Conservation (phyloP, 129 eudicot genomes). For the Pittosporum tobira region DNA sequence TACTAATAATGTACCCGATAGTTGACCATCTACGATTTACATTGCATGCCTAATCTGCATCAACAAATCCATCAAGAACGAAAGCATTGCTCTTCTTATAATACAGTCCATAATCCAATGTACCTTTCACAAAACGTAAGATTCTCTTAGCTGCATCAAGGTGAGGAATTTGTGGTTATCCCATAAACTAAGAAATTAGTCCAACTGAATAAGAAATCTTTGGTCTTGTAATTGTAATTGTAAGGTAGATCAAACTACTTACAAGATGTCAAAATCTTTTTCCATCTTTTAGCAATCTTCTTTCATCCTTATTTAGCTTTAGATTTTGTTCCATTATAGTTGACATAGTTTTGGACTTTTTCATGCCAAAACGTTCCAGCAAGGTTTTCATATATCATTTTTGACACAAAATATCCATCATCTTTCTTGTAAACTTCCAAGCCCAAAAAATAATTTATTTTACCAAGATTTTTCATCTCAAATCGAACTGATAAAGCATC, state of each 20-base stretch:
- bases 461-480: too few species aligned
- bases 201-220: not conserved
- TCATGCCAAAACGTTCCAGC: slow-evolving; percentile 1
- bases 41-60: too few species aligned
- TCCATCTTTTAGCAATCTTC: not conserved
- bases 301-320: not conserved
- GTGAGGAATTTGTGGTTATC: not conserved
- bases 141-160: not conserved
- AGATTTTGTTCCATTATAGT: not conserved
- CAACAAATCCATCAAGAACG: too few species aligned
- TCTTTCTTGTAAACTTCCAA: too few species aligned
- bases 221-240: not conserved
- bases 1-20: too few species aligned
- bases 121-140: not conserved
- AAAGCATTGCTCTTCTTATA: too few species aligned
- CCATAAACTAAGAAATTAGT: not conserved
- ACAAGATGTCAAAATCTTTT: not conserved
- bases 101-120: not conserved
- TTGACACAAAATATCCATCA: not conserved
- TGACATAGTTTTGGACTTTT: not conserved
- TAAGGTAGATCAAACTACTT: not conserved
- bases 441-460: too few species aligned
- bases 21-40: too few species aligned
- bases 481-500: too few species aligned
- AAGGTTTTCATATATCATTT: not conserved